Base-by-base conservation (phyloP, 2,329 filamentous ascomycete genomes). In the Talaromyces islandicus region DNA sequence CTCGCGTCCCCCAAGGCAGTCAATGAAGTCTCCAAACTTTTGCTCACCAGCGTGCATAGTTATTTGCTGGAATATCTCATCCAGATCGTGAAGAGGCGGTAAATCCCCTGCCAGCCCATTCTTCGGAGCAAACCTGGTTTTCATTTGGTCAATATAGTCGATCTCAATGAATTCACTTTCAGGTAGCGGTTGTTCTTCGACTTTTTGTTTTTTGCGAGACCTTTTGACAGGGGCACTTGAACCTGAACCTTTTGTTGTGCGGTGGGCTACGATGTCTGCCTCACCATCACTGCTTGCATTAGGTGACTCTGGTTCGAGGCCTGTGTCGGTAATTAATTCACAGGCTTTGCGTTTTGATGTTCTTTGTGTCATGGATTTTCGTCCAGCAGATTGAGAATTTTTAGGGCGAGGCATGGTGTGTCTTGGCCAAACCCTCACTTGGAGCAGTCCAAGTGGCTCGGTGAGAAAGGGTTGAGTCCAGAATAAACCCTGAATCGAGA, bases 1-100 rank as follows among this genome's bases (percentile, higher is more conserved):
- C 4, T 75, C 68, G 7, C 75, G 68, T 2, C 68, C 68, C 9
- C 71, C 66, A 1, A 80, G 64, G 54, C 72, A 64, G 2, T 68
- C 29, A 1, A 80, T 48, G 1, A 76, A 70, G 56, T 75, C 59
- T 30, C 67, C 56, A 10, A 82, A 65, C 11, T 71, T 64, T 63
- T 70, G 60, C 58, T 68, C 21, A 41, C 70, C 53, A 65, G 74
- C 77, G 51, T 73, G 78, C 0, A 63, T 58, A 0, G 78, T 74
- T 43, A 86, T 77, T 30, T 82, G 75, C 1, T 66, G 66, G 59
- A 87, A 82, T 10, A 84, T 83, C 1, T 80, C 76, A 3, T 75
- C 56, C 6, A 83, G 77, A 21, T 77, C 70, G 10, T 71, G 72
- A 0, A 84, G 63, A 3, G 82, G 82, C 6, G 80, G 79, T 3